These are phyloP conservation scores for Candida maltosa DNA, from an alignment of 805 yeast species.

Conservation along the genomic window DNA sequence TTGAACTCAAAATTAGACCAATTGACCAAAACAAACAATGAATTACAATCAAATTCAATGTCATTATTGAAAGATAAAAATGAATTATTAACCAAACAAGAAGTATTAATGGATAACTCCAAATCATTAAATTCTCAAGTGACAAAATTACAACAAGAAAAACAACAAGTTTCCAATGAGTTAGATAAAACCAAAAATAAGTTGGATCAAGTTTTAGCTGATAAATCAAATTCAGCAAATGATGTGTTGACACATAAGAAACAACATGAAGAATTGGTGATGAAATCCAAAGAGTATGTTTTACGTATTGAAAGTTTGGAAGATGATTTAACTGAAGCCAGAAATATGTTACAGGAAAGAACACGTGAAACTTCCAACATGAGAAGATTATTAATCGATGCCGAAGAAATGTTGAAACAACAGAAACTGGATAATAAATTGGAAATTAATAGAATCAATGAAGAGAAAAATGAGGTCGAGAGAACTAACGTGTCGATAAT, in stretches of 20 bases:
- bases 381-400: slow-evolving; percentile 64
- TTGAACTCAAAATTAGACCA: slow-evolving; percentile 36
- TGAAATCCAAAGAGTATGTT: slow-evolving; percentile 65
- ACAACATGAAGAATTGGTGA: slow-evolving; percentile 68
- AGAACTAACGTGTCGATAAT: slow-evolving; percentile 45
- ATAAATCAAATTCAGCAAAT: slow-evolving; percentile 32
- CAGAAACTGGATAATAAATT: slow-evolving; percentile 55
- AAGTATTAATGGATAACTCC: slow-evolving; percentile 27
- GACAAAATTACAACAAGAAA: slow-evolving; percentile 40
- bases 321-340: slow-evolving; percentile 78
- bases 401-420: slow-evolving; percentile 54
- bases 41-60: slow-evolving; percentile 33
- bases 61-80: slow-evolving; percentile 35
- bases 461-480: slow-evolving; percentile 63
- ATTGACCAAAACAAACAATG: slow-evolving; percentile 37
- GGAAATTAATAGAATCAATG: slow-evolving; percentile 48
- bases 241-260: slow-evolving; percentile 48
- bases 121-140: slow-evolving; percentile 32
- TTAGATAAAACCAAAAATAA: slow-evolving; percentile 39
- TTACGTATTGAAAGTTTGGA: slow-evolving; percentile 63
- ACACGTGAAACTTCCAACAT: slow-evolving; percentile 74
- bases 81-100: slow-evolving; percentile 41
- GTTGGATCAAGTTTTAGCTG: slow-evolving; percentile 28
- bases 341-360: slow-evolving; percentile 72
- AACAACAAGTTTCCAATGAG: slow-evolving; percentile 36